These are phyloP conservation scores for Harringtonia lauricola DNA, from an alignment of 2,329 filamentous ascomycete species.

Conservation along the genomic window DNA sequence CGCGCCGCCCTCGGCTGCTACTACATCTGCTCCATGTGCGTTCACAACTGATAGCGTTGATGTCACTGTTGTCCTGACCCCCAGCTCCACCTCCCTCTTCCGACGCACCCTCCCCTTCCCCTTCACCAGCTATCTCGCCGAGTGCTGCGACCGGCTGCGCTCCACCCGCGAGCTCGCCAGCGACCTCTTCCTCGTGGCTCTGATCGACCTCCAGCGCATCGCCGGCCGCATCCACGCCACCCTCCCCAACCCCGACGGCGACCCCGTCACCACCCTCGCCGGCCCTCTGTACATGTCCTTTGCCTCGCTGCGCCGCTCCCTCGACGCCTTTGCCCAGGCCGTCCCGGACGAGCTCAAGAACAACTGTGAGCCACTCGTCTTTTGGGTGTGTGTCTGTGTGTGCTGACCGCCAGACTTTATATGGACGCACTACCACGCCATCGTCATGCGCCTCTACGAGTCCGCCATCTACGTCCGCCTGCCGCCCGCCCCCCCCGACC, in stretches of 20 bases:
- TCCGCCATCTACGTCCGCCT: slow-evolving; percentile 21
- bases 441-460: slow-evolving; percentile 26
- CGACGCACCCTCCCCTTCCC: slow-evolving; percentile 20
- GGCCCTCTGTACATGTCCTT: slow-evolving; percentile 25
- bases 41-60: slow-evolving; percentile 5
- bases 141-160: slow-evolving; percentile 21
- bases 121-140: slow-evolving; percentile 21
- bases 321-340: slow-evolving; percentile 15
- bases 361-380: slow-evolving; percentile 12
- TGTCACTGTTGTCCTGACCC: slow-evolving; percentile 14
- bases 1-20: slow-evolving; percentile 29
- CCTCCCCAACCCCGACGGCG: slow-evolving; percentile 14
- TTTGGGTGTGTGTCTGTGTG: background rate
- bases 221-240: slow-evolving; percentile 18
- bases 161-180: slow-evolving; percentile 18
- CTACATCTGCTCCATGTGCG: slow-evolving; percentile 17
- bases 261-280: slow-evolving; percentile 13
- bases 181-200: slow-evolving; percentile 20
- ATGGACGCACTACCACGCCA: slow-evolving; percentile 21
- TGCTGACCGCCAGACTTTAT: slow-evolving; percentile 18
- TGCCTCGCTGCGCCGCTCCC: slow-evolving; percentile 19
- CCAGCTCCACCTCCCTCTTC: slow-evolving; percentile 18
- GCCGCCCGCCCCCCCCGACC: background rate
- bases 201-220: slow-evolving; percentile 23
- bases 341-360: slow-evolving; percentile 12